Base-by-base conservation (phyloP, 352 stramenopile genomes). In the Globisporangium cederbergense region DNA sequence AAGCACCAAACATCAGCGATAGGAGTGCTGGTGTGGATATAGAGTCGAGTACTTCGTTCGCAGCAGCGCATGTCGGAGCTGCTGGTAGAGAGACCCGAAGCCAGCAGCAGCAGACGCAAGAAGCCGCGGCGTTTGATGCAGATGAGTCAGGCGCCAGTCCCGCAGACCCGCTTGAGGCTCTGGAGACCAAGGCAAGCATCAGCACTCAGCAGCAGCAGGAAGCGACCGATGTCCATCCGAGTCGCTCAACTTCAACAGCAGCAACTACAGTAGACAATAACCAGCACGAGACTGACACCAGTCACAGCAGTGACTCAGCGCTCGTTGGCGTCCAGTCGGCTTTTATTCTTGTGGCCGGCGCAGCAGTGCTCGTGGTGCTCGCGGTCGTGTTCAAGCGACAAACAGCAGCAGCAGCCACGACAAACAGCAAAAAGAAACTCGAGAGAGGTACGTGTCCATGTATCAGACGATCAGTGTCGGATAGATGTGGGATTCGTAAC, bases 301-400 rank as follows among this genome's bases (percentile, higher is more conserved):
- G 8, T 10, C 8, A 13, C 36, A 40, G 20, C 4, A 22, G 30
- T 9, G 18, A 58, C 30, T 42, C 51, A 16, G 51, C 30, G 18
- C 34, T 36, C 30, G 51, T 43, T 57, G 51, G 51, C 8, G 30
- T 13, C 16, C 28, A 57, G 30, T 57, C 51, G 20, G 51, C 51
- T 28, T 14, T 43, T 2, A 42, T 58, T 20, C 51, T 57, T 2
- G 28, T 43, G 11, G 18, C 30, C 6, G 51, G 51, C 9, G 51
- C 51, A 28, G 30, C 30, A n/a, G 36, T 58, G 28, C 36, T 36
- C 16, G 51, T 22, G 30, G 9, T 45, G n/a, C 51, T 58, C 4
- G 51, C 30, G 30, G 36, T 58, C 30, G 13, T 30, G 30, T 58
- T 58, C 51, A 58, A 43, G n/a, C 34, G 20, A 9, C 51, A 58